Conservation (phyloP, 495 filamentous ascomycete genomes). For the Hypomontagnella submonticulosa region DNA sequence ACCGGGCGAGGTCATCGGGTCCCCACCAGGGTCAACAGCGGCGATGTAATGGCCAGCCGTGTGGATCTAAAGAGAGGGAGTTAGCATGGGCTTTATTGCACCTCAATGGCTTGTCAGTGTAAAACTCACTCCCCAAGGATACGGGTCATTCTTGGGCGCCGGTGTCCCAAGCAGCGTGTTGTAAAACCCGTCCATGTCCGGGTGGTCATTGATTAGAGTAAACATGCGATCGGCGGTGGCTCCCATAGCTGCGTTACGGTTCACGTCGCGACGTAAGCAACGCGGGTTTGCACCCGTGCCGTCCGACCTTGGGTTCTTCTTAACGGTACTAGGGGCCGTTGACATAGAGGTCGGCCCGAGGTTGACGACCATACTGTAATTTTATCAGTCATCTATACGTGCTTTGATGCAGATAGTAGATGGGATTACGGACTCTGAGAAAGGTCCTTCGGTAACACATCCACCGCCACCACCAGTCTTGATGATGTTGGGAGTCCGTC, state of each 20-base stretch:
- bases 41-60: constrained; percentile 69
- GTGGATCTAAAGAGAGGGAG: constrained; percentile 61
- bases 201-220: constrained; percentile 59
- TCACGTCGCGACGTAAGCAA: constrained; percentile 63
- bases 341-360: constrained; percentile 52
- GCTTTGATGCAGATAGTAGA: constrained; percentile 1
- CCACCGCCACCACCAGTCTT: constrained; percentile 66
- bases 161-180: constrained; percentile 61
- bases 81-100: constrained; percentile 39
- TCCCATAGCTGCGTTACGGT: constrained; percentile 58
- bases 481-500: constrained; percentile 50
- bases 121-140: constrained; percentile 52
- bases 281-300: constrained; percentile 53
- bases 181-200: constrained; percentile 64
- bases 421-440: constrained; percentile 54
- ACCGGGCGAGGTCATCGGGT: constrained; percentile 59
- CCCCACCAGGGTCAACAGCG: constrained; percentile 69
- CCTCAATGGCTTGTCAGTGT: not conserved
- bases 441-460: constrained; percentile 68
- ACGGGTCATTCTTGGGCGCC: constrained; percentile 50
- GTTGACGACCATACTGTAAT: constrained; percentile 53
- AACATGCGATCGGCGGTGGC: constrained; percentile 61
- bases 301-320: constrained; percentile 49
- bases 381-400: constrained; percentile 21
- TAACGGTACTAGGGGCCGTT: constrained; percentile 41